A percentile compares a stretch with the other conserved stretches of the same genome.
These are phyloP conservation scores for Nitzschia sp. DNA, from an alignment of 108 stramenopile genomes.

Conservation along the genomic window DNA sequence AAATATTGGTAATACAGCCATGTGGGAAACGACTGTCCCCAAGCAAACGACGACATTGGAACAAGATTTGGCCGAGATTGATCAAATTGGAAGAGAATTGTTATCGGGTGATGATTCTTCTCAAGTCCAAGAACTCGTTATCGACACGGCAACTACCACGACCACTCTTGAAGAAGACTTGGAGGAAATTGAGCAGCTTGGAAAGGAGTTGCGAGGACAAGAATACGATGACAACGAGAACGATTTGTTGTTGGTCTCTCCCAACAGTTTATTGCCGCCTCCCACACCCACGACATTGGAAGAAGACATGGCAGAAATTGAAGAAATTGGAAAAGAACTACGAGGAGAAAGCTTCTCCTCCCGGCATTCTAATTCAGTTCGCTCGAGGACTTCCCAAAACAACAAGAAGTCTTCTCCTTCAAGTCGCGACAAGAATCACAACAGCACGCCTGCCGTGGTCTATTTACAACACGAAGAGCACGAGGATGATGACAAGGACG, in stretches of 20 bases:
- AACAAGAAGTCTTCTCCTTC: neutral
- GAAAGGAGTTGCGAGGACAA: neutral
- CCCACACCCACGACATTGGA: constrained; percentile 6
- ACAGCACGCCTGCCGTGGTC: neutral
- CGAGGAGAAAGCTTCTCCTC: neutral
- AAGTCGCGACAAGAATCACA: no score
- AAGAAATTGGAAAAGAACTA: constrained; percentile 9
- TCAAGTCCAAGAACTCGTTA: neutral
- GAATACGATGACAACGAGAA: neutral
- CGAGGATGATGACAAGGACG: neutral
- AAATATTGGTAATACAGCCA: no score
- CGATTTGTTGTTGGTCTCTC: no score
- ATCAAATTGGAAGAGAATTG: neutral
- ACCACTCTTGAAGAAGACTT: constrained; percentile 5
- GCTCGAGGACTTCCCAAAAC: neutral
- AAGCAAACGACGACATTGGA: neutral
- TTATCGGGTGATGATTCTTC: no score
- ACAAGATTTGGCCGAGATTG: neutral
- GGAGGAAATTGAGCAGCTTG: neutral
- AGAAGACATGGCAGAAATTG: constrained; percentile 13
- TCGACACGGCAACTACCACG: neutral
- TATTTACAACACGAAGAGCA: neutral
- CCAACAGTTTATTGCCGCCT: no score
- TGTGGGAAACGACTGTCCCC: no score
- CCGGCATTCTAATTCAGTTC: neutral